Evolutionary conservation across 2,329 filamentous ascomycete genomes (phyloP).

Genomic region (Penicillium paneum): DNA sequence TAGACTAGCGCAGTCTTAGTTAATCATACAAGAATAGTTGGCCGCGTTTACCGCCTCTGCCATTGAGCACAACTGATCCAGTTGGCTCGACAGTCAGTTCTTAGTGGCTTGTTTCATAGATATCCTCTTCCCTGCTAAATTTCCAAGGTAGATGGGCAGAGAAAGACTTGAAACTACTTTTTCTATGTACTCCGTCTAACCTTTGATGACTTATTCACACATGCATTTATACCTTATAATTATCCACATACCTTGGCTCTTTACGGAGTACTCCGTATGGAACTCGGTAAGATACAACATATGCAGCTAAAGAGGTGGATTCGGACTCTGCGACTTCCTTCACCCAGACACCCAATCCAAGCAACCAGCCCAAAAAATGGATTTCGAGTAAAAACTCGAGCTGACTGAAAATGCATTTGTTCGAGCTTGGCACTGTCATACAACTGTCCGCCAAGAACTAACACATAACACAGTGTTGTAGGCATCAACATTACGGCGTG

Average conservation of each 20-base stretch:
- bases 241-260: neutral
- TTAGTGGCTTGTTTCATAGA: too few relatives aligned
- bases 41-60: too few relatives aligned
- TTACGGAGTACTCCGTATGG: neutral
- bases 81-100: too few relatives aligned
- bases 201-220: neutral
- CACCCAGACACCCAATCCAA: neutral
- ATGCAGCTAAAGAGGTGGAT: neutral
- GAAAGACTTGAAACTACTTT: too few relatives aligned
- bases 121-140: too few relatives aligned
- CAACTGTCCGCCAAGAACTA: neutral
- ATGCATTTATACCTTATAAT: neutral
- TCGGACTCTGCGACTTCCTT: neutral
- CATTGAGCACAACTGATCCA: too few relatives aligned
- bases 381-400: neutral
- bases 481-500: slow-evolving; percentile 15
- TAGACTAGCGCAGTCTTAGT: neutral
- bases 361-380: neutral
- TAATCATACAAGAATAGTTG: neutral
- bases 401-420: neutral
- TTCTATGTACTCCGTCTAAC: too few relatives aligned
- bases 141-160: too few relatives aligned
- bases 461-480: slow-evolving; percentile 5
- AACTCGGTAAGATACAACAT: neutral
- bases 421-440: neutral